phyloP scores from a whole-genome alignment of 2,329 filamentous ascomycete genomes.

The Ceratocystis eucalypticola region DNA sequence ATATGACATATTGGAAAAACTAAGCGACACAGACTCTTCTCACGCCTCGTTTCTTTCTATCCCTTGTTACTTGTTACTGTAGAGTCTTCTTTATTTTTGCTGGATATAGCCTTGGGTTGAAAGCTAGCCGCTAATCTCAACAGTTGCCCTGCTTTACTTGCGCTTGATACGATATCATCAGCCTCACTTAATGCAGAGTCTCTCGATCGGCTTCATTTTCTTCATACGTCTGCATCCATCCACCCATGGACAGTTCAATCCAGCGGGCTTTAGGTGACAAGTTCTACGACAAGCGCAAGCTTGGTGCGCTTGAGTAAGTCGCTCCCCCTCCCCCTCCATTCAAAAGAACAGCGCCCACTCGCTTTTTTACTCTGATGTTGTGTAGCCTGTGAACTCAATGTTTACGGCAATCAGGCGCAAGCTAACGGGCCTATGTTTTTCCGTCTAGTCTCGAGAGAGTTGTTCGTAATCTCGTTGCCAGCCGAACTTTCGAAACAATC shows the following conservation, averaged over 20 bases:
- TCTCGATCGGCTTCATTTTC: background rate
- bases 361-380: too few relatives aligned
- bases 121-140: background rate
- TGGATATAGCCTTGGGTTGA: background rate
- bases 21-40: too few relatives aligned
- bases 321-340: slow-evolving; percentile 9
- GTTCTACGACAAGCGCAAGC: slow-evolving; percentile 95
- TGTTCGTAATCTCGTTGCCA: slow-evolving; percentile 69
- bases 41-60: background rate
- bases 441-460: slow-evolving; percentile 67
- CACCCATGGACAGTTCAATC: slow-evolving; percentile 70
- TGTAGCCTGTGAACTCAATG: too few relatives aligned
- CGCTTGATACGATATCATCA: background rate
- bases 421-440: background rate
- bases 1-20: background rate
- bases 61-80: background rate
- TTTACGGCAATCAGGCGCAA: background rate
- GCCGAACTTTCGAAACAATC: slow-evolving; percentile 67
- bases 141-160: background rate
- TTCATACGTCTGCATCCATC: slow-evolving; percentile 19
- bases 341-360: too few relatives aligned
- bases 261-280: slow-evolving; percentile 92
- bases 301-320: slow-evolving; percentile 84
- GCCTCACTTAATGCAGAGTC: background rate
- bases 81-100: background rate